Evolutionary conservation across 495 filamentous ascomycete genomes (phyloP), one percentile per base, ranked within the genome.

Genomic region (Daldinia loculata): DNA sequence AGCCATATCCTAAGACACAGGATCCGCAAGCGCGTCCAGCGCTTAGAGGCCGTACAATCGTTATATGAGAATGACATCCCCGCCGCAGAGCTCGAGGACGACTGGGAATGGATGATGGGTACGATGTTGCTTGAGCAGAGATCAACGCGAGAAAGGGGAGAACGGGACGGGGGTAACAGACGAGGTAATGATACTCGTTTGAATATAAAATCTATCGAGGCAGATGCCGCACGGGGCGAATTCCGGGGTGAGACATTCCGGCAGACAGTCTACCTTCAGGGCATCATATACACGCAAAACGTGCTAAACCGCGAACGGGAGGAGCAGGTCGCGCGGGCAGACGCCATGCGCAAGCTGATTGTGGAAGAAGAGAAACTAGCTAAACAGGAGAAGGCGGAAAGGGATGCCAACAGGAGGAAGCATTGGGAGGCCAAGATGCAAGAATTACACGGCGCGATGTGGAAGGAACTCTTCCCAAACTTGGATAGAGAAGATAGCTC

Each of bases 1-100:
- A 86, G 84, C 66, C 77, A 84, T 3, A 79, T 91, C 0, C 76
- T 95, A 12, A 77, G 83, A 8, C 78, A 85, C 32, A 89, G 86
- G 58, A 67, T 86, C 17, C 9, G 69, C 17, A 57, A 59, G 51
- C 79, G 80, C 8, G 75, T 83, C 17, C 80, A 72, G 22, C 80
- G 84, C 26, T 81, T 82, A 65, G 74, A 48, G 0, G 15, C 14
- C 6, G 2, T 71, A 5, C 6, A 19, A 8, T 5, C 2, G n/a
- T 12, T 71, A 4, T 14, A 19, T 34, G 59, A 78, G 9, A 34
- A 77, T 12, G 73, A 81, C 7, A 22, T 84, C 9, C 73, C 78
- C 6, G 78, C 87, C 32, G 87, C 85, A 0, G 53, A 75, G 51
- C 76, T 83, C 30, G 90, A 93, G 75, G 89, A 93, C 71, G 30